These are phyloP conservation scores for Colletotrichum musae DNA, from an alignment of 2,329 filamentous ascomycete species.

Conservation along the genomic window DNA sequence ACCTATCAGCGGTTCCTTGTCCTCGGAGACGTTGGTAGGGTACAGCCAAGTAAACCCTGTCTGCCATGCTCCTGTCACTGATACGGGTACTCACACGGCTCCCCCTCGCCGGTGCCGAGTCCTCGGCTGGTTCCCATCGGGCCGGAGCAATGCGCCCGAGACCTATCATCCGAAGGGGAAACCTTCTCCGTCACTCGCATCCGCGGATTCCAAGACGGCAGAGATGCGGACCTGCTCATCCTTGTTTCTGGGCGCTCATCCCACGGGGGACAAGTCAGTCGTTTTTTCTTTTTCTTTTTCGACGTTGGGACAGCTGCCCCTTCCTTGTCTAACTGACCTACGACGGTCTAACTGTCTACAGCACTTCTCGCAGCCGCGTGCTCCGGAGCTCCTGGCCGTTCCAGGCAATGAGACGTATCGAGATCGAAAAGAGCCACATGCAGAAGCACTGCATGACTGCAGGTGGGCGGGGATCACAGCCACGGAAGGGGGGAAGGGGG, in stretches of 20 bases:
- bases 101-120: neutral
- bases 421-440: constrained; percentile 10
- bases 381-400: neutral
- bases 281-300: too few relatives aligned
- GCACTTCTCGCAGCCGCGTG: neutral
- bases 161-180: neutral
- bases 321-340: neutral
- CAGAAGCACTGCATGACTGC: neutral
- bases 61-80: neutral
- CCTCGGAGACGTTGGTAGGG: neutral
- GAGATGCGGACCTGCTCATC: neutral
- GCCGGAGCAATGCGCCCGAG: constrained; percentile 13
- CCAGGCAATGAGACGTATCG: neutral
- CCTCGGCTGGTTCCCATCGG: neutral
- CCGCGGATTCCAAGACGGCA: neutral
- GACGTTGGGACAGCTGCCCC: too few relatives aligned
- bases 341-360: neutral
- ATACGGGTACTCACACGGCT: neutral
- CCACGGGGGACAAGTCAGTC: neutral
- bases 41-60: neutral
- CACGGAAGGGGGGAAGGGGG: neutral
- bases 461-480: neutral
- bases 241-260: neutral
- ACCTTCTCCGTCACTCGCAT: constrained; percentile 13
- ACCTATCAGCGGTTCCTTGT: neutral